These are phyloP conservation scores for Helotiales sp. DNA, from an alignment of 2,329 filamentous ascomycete genomes.

Conservation along the genomic window DNA sequence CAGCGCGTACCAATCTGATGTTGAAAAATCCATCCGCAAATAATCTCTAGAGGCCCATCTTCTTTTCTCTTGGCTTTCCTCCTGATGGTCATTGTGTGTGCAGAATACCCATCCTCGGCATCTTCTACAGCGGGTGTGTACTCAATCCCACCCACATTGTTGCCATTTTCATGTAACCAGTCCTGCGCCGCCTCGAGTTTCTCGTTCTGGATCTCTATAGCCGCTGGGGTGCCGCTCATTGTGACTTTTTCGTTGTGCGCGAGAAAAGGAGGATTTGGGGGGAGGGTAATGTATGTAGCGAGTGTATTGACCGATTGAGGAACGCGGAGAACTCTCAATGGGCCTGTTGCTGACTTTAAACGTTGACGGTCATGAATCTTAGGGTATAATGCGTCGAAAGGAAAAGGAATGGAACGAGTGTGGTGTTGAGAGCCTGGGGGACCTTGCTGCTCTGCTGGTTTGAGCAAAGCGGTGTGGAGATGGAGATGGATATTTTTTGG, in stretches of 20 bases:
- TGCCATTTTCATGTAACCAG: slow-evolving; percentile 31
- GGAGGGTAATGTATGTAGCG: slow-evolving; percentile 18
- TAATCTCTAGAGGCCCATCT: slow-evolving; percentile 62
- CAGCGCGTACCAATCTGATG: slow-evolving; percentile 75
- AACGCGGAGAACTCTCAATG: slow-evolving; percentile 25
- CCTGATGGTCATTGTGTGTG: slow-evolving; percentile 28
- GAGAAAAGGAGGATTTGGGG: background rate
- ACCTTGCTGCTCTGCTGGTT: slow-evolving; percentile 20
- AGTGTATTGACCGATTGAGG: slow-evolving; percentile 29
- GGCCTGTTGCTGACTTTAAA: slow-evolving; percentile 20
- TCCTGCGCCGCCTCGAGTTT: slow-evolving; percentile 30
- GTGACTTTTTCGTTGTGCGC: slow-evolving; percentile 15
- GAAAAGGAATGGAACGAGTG: slow-evolving; percentile 31
- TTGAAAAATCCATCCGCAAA: slow-evolving; percentile 73
- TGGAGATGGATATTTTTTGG: slow-evolving; percentile 8
- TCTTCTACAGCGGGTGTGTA: slow-evolving; percentile 25
- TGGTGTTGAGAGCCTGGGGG: slow-evolving; percentile 22
- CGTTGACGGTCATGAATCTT: slow-evolving; percentile 30
- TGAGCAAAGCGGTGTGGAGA: slow-evolving; percentile 23
- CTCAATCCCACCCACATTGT: slow-evolving; percentile 24
- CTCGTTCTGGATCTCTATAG: slow-evolving; percentile 19
- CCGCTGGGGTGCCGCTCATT: slow-evolving; percentile 30
- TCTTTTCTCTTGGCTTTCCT: slow-evolving; percentile 65
- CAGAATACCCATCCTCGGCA: slow-evolving; percentile 17
- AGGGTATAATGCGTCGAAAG: slow-evolving; percentile 23